These are phyloP conservation scores for Lactarius indigo DNA, from an alignment of 768 basidiomycete species.

Conservation along the genomic window DNA sequence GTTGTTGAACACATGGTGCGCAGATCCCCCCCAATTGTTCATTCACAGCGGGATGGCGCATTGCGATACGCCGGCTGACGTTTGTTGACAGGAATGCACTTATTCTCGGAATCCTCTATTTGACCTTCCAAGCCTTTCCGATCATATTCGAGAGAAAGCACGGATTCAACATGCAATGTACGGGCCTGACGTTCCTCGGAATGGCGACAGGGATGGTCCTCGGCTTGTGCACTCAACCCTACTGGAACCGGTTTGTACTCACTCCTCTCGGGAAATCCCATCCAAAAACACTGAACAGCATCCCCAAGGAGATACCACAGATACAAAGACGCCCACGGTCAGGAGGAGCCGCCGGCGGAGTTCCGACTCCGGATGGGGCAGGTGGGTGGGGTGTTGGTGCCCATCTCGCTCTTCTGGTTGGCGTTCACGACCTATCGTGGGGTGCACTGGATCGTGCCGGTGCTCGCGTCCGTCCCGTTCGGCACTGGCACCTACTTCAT, in stretches of 20 bases:
- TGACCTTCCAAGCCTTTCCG: conserved; percentile 56
- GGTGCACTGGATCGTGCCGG: conserved; percentile 48
- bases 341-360: conserved; percentile 58
- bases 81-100: conserved; percentile 35
- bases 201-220: conserved; percentile 47
- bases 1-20: conserved; percentile 65
- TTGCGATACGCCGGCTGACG: neutral
- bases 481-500: conserved; percentile 58
- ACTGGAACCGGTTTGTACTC: conserved; percentile 40
- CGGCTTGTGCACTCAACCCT: conserved; percentile 39
- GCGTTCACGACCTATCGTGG: conserved; percentile 49
- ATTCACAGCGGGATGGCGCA: neutral
- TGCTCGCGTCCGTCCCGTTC: conserved; percentile 45
- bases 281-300: neutral
- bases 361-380: conserved; percentile 61
- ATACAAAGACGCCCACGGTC: conserved; percentile 39
- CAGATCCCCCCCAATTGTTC: conserved; percentile 14
- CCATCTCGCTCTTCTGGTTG: conserved; percentile 54
- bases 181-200: conserved; percentile 48
- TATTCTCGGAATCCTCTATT: conserved; percentile 44
- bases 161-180: conserved; percentile 50
- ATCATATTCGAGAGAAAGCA: conserved; percentile 47
- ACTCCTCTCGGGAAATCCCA: neutral
- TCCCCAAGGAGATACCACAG: conserved; percentile 37
- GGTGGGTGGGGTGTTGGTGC: conserved; percentile 62